Percentiles rank a stretch among this genome's conserved stretches.
phyloP scores from a whole-genome alignment of 345 rosid species.

The Ceriops decandra region DNA sequence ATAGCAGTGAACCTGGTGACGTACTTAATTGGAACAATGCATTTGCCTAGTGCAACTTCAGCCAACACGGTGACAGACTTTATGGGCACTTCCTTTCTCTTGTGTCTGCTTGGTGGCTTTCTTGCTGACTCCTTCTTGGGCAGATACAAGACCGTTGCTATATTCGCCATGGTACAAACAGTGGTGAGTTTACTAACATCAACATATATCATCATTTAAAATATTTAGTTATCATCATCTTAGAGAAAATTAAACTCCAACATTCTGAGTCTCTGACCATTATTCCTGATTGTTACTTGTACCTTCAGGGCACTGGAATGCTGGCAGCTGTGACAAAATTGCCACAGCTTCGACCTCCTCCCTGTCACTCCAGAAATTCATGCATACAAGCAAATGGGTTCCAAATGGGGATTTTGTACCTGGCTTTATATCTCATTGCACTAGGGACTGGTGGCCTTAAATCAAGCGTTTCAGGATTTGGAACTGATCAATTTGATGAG shows the following conservation, averaged over 20 bases:
- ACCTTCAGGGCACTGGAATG: conserved; percentile 64
- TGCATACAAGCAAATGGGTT: conserved; percentile 54
- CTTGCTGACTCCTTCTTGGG: conserved; percentile 65
- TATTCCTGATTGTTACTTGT: neutral
- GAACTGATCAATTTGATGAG: conserved; percentile 63
- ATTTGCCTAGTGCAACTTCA: conserved; percentile 52
- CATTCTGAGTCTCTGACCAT: neutral
- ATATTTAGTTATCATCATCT: too few relatives aligned
- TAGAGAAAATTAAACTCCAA: neutral
- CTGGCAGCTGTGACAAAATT: conserved; percentile 55
- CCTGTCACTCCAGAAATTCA: conserved; percentile 35
- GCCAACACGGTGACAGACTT: conserved; percentile 63
- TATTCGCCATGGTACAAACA: conserved; percentile 57
- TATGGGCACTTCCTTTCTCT: conserved; percentile 61
- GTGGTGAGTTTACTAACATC: conserved; percentile 33
- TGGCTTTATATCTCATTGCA: conserved; percentile 55
- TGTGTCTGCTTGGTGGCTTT: conserved; percentile 63
- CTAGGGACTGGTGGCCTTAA: conserved; percentile 68
- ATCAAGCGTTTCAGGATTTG: conserved; percentile 67
- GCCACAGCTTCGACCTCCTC: conserved; percentile 64
- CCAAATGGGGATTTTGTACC: conserved; percentile 70
- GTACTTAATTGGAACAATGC: conserved; percentile 55
- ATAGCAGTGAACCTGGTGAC: conserved; percentile 65
- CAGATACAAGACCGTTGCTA: conserved; percentile 62
- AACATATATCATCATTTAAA: too few relatives aligned